These are phyloP conservation scores for Cutaneotrichosporon cavernicola DNA, from an alignment of 1,284 basidiomycete species.

Conservation along the genomic window DNA sequence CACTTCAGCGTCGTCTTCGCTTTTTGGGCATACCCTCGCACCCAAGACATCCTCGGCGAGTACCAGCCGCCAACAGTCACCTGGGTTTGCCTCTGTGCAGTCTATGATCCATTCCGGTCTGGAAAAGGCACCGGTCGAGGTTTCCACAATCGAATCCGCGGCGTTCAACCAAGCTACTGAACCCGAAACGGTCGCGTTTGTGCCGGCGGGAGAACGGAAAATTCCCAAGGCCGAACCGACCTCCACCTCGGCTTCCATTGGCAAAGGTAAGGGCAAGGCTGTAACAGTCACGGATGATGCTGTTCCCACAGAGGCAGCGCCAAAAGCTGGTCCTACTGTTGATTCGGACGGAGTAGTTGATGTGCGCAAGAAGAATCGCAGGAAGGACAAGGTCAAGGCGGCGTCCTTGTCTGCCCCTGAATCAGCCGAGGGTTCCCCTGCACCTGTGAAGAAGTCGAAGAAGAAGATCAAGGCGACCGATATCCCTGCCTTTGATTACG, in stretches of 20 bases:
- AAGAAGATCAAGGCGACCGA: conserved; percentile 41
- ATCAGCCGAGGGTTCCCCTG: neutral
- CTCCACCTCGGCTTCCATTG: conserved; percentile 2
- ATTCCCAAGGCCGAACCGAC: conserved; percentile 38
- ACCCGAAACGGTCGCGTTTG: conserved; percentile 67
- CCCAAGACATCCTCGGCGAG: neutral
- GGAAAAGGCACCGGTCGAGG: conserved; percentile 15
- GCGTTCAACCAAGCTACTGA: conserved; percentile 1
- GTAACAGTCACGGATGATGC: neutral
- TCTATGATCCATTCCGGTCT: conserved; percentile 25
- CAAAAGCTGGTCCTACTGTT: conserved; percentile 12
- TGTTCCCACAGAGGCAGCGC: conserved; percentile 6
- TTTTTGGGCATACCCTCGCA: conserved; percentile 19
- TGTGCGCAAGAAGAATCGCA: conserved; percentile 36
- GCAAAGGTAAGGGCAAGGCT: conserved; percentile 7
- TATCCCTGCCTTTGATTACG: conserved; percentile 70
- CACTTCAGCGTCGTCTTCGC: neutral
- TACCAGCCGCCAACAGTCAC: conserved; percentile 23
- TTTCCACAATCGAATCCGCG: conserved; percentile 10
- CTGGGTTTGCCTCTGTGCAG: conserved; percentile 31
- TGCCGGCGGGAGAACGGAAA: conserved; percentile 56
- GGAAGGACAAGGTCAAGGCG: conserved; percentile 16
- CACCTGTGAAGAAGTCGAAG: conserved; percentile 9
- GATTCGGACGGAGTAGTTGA: conserved; percentile 35
- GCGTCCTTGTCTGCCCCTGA: neutral